Evolutionary conservation across 2,329 filamentous ascomycete genomes (phyloP), one percentile per base, ranked within the genome.

Genomic region (Fusarium humuli): DNA sequence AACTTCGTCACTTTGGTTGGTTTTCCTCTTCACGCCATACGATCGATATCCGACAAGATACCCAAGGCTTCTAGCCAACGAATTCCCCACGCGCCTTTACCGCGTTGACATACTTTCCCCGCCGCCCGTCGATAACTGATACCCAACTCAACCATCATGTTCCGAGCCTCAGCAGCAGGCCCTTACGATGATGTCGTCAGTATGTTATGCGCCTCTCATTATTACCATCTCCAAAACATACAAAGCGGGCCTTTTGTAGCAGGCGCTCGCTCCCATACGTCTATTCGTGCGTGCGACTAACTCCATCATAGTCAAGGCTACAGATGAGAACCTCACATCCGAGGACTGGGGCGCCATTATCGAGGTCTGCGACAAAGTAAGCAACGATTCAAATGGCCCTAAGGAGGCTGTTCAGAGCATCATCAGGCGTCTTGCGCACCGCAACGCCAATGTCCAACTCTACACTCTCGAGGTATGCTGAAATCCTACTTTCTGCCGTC

Each of bases 281-380:
- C 34, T 22, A 14, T 59, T 37, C 23, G 20, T 53, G 18, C 25
- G 44, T 53, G n/a, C 25, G 44, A 68, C 71, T 76, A 56, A 76
- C 57, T 56, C 32, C 58, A 44, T 42, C 67, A 58, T 69, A 90
- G 87, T 84, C 81, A 89, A 89, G 84, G 94, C 96, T 78, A 99
- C 96, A 60, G 96, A 99, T 82, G 96, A 99, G 87, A 99, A 98
- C 82, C 88, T 98, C 75, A 98, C 94, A 23, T 92, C 91, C 30
- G 88, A 97, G 78, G 88, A 91, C 78, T 91, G 88, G 88, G 86
- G 84, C 49, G 87, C 87, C 76, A 90, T 90, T 75, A 87, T 90
- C 78, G 86, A 89, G 77, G 85, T 90, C 54, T 89, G 87, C 82
- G 87, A 89, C 79, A 87, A 87, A 70, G 87, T 88, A 44, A 78